Evolutionary conservation across 2,329 filamentous ascomycete species (phyloP).

Genomic region (Davidsoniella australis): DNA sequence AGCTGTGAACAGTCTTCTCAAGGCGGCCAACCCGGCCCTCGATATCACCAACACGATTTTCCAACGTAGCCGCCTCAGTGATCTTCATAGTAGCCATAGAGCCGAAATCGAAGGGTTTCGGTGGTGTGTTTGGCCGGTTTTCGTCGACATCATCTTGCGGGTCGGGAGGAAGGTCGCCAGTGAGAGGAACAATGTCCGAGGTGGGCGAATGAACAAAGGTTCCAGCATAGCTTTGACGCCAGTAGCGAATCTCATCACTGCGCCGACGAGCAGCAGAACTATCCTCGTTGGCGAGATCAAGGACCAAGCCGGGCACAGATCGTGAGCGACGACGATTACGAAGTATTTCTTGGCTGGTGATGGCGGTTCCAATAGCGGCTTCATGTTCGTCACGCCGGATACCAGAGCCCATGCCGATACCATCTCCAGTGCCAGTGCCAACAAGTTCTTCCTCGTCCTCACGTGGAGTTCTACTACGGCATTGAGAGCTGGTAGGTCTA

Average conservation of each 20-base stretch:
- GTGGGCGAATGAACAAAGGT: constrained; percentile 33
- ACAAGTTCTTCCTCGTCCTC: constrained; percentile 25
- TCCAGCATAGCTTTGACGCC: constrained; percentile 40
- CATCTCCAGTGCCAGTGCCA: background rate
- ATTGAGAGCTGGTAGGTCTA: constrained; percentile 43
- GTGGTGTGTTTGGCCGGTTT: constrained; percentile 21
- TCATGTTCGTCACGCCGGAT: constrained; percentile 20
- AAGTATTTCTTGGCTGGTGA: constrained; percentile 34
- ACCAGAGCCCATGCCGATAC: background rate
- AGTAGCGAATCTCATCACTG: constrained; percentile 47
- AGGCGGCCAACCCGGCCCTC: constrained; percentile 35
- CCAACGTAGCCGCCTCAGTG: constrained; percentile 35
- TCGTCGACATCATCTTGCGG: constrained; percentile 14
- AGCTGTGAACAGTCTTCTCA: constrained; percentile 33
- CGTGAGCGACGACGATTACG: constrained; percentile 37
- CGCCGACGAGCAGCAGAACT: constrained; percentile 26
- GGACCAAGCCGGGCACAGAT: constrained; percentile 38
- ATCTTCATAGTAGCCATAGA: constrained; percentile 36
- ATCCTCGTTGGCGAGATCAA: constrained; percentile 16
- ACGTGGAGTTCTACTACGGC: constrained; percentile 26
- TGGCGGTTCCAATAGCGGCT: constrained; percentile 36
- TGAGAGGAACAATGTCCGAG: constrained; percentile 20
- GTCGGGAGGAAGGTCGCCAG: constrained; percentile 20
- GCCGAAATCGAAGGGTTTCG: constrained; percentile 39
- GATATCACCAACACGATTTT: constrained; percentile 33